A percentile compares a stretch with the other conserved stretches of the same genome.
phyloP scores from a whole-genome alignment of 2,329 filamentous ascomycete species.

The Emergomyces orientalis region DNA sequence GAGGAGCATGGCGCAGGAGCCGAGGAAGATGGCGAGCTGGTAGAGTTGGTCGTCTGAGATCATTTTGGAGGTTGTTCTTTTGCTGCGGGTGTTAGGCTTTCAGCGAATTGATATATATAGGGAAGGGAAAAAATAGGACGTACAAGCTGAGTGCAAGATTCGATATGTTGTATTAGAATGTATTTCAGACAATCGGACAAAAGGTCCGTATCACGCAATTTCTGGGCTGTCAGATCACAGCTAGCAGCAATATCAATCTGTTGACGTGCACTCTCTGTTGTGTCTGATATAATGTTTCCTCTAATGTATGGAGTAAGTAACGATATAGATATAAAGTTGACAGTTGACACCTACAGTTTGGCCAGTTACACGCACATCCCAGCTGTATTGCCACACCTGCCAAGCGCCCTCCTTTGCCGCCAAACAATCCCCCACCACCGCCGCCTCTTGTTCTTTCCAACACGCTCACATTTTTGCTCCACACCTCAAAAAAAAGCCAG shows the following conservation, averaged over 20 bases:
- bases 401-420: neutral
- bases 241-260: neutral
- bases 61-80: conserved; percentile 50
- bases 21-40: conserved; percentile 83
- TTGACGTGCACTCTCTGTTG: neutral
- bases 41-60: conserved; percentile 92
- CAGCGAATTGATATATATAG: neutral
- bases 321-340: neutral
- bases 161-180: neutral
- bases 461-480: conserved; percentile 3
- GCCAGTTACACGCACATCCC: neutral
- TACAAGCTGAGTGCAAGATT: no score
- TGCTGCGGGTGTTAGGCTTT: neutral
- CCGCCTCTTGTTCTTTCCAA: conserved; percentile 5
- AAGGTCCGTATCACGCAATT: neutral
- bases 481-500: neutral
- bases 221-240: neutral
- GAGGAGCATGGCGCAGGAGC: conserved; percentile 77
- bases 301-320: neutral
- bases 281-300: neutral
- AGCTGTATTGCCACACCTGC: neutral
- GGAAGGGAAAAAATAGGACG: neutral
- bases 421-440: neutral
- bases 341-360: neutral
- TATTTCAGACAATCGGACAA: neutral